A percentile compares a stretch with the other conserved stretches of the same genome.
phyloP scores from a whole-genome alignment of 2,329 filamentous ascomycete genomes.

The Penicillium fuscoglaucum region DNA sequence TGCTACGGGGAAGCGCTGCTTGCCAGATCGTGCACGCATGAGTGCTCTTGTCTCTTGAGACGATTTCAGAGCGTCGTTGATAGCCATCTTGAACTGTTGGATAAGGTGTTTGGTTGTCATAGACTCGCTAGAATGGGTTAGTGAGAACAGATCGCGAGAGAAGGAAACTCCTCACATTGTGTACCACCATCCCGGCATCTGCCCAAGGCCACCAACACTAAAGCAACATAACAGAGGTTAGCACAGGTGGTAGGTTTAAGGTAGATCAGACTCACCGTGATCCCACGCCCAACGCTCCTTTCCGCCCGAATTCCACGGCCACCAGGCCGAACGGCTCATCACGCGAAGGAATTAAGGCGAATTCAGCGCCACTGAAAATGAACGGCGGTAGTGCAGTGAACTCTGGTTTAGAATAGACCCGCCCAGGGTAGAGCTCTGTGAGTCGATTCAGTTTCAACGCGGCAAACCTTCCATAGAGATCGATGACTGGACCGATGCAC shows the following conservation, averaged over 20 bases:
- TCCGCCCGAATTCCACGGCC: constrained; percentile 67
- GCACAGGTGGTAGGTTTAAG: background rate
- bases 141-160: background rate
- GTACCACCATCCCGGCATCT: constrained; percentile 70
- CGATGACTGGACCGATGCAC: constrained; percentile 64
- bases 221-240: background rate
- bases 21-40: constrained; percentile 65
- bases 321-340: constrained; percentile 70
- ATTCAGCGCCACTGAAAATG: constrained; percentile 68
- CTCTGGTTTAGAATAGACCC: constrained; percentile 66
- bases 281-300: constrained; percentile 67
- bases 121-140: constrained; percentile 48
- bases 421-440: constrained; percentile 64
- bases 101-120: constrained; percentile 63
- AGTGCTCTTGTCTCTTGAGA: constrained; percentile 57
- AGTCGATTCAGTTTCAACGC: constrained; percentile 64
- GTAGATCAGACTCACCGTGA: constrained; percentile 37
- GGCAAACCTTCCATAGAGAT: constrained; percentile 67
- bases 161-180: constrained; percentile 50
- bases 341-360: constrained; percentile 68
- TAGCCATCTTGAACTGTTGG: constrained; percentile 65
- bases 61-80: constrained; percentile 56
- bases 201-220: constrained; percentile 64
- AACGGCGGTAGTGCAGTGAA: constrained; percentile 66
- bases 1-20: constrained; percentile 66